Conservation (phyloP, 768 basidiomycete genomes). For the Rubroboletus satanas region DNA sequence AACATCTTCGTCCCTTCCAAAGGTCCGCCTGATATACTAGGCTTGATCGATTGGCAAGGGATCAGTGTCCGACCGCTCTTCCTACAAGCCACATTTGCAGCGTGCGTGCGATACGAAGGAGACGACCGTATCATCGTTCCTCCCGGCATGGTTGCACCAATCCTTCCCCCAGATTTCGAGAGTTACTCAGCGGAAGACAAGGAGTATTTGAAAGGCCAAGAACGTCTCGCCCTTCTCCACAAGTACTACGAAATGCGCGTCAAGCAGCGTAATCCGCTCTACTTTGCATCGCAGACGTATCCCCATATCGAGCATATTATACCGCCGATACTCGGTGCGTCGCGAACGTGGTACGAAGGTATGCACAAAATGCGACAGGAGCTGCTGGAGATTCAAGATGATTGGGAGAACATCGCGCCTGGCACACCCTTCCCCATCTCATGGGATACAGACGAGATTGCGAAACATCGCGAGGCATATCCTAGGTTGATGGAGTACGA, state of each 20-base stretch:
- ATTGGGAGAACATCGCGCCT: neutral
- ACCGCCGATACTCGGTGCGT: neutral
- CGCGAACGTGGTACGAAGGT: conserved; percentile 6
- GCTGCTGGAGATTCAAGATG: neutral
- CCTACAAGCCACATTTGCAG: conserved; percentile 7
- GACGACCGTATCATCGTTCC: conserved; percentile 2
- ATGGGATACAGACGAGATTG: neutral
- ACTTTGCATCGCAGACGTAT: neutral
- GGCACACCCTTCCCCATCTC: neutral
- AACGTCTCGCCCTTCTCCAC: conserved; percentile 4
- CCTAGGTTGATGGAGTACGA: neutral
- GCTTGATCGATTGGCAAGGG: conserved; percentile 17
- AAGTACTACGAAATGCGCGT: conserved; percentile 3
- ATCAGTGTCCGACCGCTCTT: conserved; percentile 14
- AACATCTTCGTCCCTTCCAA: conserved; percentile 9
- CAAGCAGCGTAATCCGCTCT: neutral
- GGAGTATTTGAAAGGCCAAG: neutral
- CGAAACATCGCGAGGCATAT: neutral
- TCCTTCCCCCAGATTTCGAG: neutral
- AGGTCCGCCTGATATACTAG: conserved; percentile 6
- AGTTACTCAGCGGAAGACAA: neutral
- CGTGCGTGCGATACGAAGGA: conserved; percentile 4
- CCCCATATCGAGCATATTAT: neutral
- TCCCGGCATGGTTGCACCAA: neutral
- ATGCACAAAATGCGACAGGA: conserved; percentile 1